Conservation (phyloP, 805 yeast species). For the Kuraishia hungarica region DNA sequence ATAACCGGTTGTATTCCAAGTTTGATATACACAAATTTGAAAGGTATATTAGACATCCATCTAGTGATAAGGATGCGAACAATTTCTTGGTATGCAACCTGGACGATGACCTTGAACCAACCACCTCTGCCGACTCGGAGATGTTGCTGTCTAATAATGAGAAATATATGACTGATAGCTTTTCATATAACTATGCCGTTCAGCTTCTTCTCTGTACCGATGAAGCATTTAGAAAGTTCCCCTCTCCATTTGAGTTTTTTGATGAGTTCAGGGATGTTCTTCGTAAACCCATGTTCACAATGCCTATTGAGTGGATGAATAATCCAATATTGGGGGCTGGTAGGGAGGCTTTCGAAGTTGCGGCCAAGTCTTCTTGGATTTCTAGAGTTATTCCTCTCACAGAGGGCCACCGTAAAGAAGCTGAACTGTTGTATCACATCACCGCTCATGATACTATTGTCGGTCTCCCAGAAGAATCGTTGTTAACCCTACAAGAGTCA, state of each 20-base stretch:
- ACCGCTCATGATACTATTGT: not conserved
- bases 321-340: conserved; percentile 34
- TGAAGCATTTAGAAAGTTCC: conserved; percentile 21
- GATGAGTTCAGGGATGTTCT: conserved; percentile 19
- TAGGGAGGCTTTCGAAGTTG: conserved; percentile 24
- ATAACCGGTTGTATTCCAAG: not conserved
- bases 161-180: conserved; percentile 10
- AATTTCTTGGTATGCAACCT: conserved; percentile 3
- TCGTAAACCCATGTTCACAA: conserved; percentile 24
- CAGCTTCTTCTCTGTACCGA: conserved; percentile 27
- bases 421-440: not conserved
- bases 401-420: not conserved
- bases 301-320: conserved; percentile 28
- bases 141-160: not conserved
- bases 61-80: conserved; percentile 2
- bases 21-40: conserved; percentile 3
- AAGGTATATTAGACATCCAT: conserved; percentile 5
- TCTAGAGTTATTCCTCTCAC: conserved; percentile 13
- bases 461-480: not conserved
- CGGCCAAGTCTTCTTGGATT: conserved; percentile 28
- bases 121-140: not conserved
- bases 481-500: not conserved
- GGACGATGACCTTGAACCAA: not conserved
- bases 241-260: conserved; percentile 33
- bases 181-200: conserved; percentile 31